Evolutionary conservation across 257 asterid genomes (phyloP), one percentile per base, ranked within the genome.

Genomic region (Ballota nigra): DNA sequence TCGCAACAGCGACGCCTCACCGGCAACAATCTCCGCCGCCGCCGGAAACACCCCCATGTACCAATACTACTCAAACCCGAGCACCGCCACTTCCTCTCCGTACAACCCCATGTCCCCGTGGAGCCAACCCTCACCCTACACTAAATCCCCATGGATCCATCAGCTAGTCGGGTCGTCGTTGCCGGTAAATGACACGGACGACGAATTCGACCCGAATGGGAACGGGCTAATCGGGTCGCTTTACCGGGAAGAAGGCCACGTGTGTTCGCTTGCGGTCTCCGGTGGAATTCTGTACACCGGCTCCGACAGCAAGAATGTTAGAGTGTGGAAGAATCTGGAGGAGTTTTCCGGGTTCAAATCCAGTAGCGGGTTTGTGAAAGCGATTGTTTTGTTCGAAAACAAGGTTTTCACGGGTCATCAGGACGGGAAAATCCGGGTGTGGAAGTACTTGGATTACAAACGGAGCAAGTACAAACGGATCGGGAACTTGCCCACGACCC

Each of bases 371-470:
- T 81, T 92, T 23, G 95, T 92, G 0, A 92, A 92, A 68, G 95
- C 97, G 12, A 90, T 92, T 23, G 89, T 90, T 5, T 79, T 87
- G 20, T 49, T 70, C 4, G 85, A 75, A 0, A 85, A 86, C 4
- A 86, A 72, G 74, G 77, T 92, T 1, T 90, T 90, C 53, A 90
- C 98, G 31, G 97, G 98, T 5, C 98, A 88, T 57, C 98, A 92
- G 12, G 98, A 92, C 8, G 98, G 98, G 9, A 88, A 82, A 63
- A 92, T 92, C 75, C 85, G 98, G 56, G 82, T 94, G 0, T 94
- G 99, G 99, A 91, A 73, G 69, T 56, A 70, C 1, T 69, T 76
- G 18, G 92, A 76, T 5, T 63, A 76, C 1, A 68, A 29, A 13
- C 68, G 73, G 43, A 85, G 75, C 0, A 65, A 72, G 0, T 87